These are phyloP conservation scores for Fusarium pseudocircinatum DNA, from an alignment of 2,329 filamentous ascomycete genomes.

Conservation along the genomic window DNA sequence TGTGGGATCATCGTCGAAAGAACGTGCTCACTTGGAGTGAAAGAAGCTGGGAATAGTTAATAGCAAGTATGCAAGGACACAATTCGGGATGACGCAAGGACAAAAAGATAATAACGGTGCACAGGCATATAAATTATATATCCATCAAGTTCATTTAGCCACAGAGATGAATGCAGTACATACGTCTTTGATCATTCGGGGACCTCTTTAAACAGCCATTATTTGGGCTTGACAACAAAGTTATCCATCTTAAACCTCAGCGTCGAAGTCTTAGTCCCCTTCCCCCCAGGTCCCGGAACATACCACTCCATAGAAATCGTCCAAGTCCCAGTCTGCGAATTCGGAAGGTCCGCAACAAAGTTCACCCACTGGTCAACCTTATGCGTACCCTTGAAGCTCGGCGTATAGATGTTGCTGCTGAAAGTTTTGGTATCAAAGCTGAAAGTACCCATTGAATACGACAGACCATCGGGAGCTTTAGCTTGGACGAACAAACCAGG, in stretches of 20 bases:
- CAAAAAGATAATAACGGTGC: too few relatives aligned
- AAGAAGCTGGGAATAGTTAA: too few relatives aligned
- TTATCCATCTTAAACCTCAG: constrained; percentile 6
- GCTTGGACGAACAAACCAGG: neutral
- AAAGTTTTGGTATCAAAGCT: neutral
- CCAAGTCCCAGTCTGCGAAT: neutral
- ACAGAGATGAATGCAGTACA: too few relatives aligned
- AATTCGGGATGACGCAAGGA: too few relatives aligned
- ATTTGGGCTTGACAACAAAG: neutral
- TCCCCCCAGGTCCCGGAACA: accelerated
- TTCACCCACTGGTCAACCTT: neutral
- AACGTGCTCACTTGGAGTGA: too few relatives aligned
- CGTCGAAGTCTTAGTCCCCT: neutral
- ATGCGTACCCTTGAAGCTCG: neutral
- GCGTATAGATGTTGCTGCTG: neutral
- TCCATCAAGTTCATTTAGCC: too few relatives aligned
- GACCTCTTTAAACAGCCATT: neutral
- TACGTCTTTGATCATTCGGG: too few relatives aligned
- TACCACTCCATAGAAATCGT: constrained; percentile 11
- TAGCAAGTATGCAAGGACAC: too few relatives aligned
- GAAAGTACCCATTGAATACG: neutral
- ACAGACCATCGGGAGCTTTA: neutral
- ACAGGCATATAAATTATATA: too few relatives aligned
- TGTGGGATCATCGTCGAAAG: too few relatives aligned
- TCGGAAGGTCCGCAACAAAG: neutral